Conservation (phyloP, 116 monocot species). For the Posidonia oceanica region DNA sequence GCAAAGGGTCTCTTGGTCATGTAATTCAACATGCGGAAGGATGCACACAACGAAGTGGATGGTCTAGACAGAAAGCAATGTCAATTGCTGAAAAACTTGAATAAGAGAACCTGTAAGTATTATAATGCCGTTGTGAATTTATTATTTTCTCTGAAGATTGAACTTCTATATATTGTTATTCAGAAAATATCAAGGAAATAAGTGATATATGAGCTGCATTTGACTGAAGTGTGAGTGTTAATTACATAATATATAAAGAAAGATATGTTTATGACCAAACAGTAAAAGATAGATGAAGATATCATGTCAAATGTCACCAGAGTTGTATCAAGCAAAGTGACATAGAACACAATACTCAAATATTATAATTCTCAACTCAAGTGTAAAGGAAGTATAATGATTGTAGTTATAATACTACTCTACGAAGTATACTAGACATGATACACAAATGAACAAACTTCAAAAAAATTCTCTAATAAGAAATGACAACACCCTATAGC, state of each 20-base stretch:
- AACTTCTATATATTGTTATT: background rate
- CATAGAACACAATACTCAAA: no score
- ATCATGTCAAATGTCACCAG: no score
- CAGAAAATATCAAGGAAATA: background rate
- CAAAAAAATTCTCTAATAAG: no score
- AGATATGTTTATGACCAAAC: background rate
- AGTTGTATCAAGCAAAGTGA: no score
- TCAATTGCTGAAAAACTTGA: constrained; percentile 96
- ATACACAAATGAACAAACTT: no score
- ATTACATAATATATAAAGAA: background rate
- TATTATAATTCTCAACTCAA: no score
- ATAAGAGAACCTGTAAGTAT: constrained; percentile 89
- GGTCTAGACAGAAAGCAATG: constrained; percentile 65
- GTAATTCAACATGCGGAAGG: constrained; percentile 74
- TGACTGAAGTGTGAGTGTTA: background rate
- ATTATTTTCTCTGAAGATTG: background rate
- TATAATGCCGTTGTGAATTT: background rate
- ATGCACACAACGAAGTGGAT: constrained; percentile 31
- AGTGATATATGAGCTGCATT: no score
- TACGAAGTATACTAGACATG: no score
- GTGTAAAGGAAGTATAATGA: no score
- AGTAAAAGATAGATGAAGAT: background rate
- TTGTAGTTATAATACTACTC: no score
- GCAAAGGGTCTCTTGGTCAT: constrained; percentile 87
- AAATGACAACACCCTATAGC: no score